A percentile compares a stretch with the other conserved stretches of the same genome.
Evolutionary conservation across 129 eudicot genomes (phyloP).

Genomic region (Oenanthe sinensis): DNA sequence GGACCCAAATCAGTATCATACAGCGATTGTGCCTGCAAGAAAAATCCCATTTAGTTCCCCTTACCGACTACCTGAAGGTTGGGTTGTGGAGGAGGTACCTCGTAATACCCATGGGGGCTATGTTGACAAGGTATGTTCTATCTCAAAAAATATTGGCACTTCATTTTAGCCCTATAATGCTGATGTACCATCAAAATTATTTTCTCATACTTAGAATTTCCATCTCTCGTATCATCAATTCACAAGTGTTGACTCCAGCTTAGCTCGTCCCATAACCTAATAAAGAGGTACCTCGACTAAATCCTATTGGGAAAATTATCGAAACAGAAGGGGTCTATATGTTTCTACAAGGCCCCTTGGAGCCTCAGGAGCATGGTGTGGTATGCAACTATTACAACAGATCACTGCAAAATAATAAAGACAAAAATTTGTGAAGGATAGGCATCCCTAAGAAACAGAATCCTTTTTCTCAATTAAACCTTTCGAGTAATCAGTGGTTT

Average conservation of each 20-base stretch:
- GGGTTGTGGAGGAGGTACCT: constrained; percentile 69
- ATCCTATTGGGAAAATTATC: neutral
- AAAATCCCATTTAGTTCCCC: constrained; percentile 17
- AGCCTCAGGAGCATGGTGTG: no score
- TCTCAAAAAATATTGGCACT: neutral
- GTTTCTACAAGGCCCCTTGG: no score
- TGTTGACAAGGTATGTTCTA: constrained; percentile 49
- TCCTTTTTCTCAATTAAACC: no score
- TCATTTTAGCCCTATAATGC: neutral
- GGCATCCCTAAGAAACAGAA: no score
- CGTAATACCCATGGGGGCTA: constrained; percentile 30
- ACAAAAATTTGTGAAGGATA: no score
- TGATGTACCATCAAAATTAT: no score
- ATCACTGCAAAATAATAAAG: no score
- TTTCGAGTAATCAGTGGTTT: no score
- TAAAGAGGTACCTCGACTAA: neutral
- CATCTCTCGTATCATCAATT: neutral
- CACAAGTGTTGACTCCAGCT: neutral
- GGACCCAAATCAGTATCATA: constrained; percentile 20
- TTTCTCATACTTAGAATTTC: no score
- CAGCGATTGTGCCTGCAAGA: constrained; percentile 29
- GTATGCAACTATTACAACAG: no score
- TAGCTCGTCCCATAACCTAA: neutral
- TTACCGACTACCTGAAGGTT: constrained; percentile 59
- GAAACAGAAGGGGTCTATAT: neutral